A percentile compares a stretch with the other conserved stretches of the same genome.
These are phyloP conservation scores for Hymenoscyphus linearis DNA, from an alignment of 2,329 filamentous ascomycete species.

Conservation along the genomic window DNA sequence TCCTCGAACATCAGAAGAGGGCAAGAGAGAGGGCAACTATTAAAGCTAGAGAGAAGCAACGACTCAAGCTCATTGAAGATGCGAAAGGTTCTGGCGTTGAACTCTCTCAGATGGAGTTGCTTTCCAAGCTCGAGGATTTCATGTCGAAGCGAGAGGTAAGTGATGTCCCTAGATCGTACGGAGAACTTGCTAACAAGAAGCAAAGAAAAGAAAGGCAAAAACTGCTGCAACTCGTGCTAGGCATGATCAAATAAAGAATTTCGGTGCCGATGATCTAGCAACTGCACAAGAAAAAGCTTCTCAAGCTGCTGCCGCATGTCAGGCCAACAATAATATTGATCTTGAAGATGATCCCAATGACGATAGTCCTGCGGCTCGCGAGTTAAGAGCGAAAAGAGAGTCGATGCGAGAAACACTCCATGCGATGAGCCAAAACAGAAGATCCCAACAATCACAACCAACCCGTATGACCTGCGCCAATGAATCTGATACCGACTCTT, in stretches of 20 bases:
- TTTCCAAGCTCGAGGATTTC: constrained; percentile 11
- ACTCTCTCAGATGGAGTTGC: constrained; percentile 11
- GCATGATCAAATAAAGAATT: not conserved
- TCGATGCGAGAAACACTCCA: not conserved
- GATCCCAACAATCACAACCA: not conserved
- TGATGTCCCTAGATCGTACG: not conserved
- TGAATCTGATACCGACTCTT: not conserved
- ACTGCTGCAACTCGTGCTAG: not conserved
- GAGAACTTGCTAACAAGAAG: too few relatives aligned
- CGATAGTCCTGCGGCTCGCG: not conserved
- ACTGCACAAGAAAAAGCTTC: not conserved
- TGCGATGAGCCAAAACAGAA: not conserved
- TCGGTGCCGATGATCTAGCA: not conserved
- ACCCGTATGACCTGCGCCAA: not conserved
- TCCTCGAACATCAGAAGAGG: not conserved
- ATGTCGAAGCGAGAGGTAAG: constrained; percentile 19
- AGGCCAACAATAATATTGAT: not conserved
- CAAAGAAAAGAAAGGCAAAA: not conserved
- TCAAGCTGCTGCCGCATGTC: not conserved
- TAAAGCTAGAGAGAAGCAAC: constrained; percentile 10
- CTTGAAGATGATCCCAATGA: not conserved
- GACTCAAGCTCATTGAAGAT: constrained; percentile 6
- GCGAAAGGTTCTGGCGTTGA: constrained; percentile 7
- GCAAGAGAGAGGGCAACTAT: not conserved
- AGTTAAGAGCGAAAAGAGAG: not conserved